A percentile compares a stretch with the other conserved stretches of the same genome.
These are phyloP conservation scores for Bromus sterilis DNA, from an alignment of 176 grass and related monocot species.

Conservation along the genomic window DNA sequence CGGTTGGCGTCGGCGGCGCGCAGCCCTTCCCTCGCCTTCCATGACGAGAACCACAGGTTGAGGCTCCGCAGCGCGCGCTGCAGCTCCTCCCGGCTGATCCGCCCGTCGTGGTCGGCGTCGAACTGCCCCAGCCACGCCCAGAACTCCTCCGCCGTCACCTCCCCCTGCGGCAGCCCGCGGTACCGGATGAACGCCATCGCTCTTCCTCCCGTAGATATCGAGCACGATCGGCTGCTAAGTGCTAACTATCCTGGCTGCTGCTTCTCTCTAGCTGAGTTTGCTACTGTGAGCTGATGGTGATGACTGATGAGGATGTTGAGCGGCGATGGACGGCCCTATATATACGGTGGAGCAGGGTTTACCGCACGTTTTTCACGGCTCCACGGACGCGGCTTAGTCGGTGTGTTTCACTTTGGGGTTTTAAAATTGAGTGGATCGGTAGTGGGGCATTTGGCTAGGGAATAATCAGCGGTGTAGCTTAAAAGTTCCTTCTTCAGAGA, in stretches of 20 bases:
- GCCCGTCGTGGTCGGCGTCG: slow-evolving; percentile 49
- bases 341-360: neutral
- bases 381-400: neutral
- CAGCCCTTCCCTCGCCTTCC: slow-evolving; percentile 53
- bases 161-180: slow-evolving; percentile 44
- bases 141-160: slow-evolving; percentile 65
- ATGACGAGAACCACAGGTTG: slow-evolving; percentile 57
- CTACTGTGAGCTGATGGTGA: neutral
- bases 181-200: slow-evolving; percentile 49
- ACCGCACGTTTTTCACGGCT: neutral
- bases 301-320: neutral
- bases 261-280: neutral
- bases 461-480: slow-evolving; percentile 14
- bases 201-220: neutral
- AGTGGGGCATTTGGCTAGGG: neutral
- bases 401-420: neutral
- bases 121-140: slow-evolving; percentile 75
- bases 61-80: slow-evolving; percentile 54
- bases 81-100: slow-evolving; percentile 60
- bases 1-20: slow-evolving; percentile 42
- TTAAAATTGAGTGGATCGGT: neutral
- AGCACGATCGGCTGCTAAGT: neutral
- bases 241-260: neutral
- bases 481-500: neutral
- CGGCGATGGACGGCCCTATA: neutral